phyloP scores from a whole-genome alignment of 768 basidiomycete genomes.

The Russula griseocarnosa region DNA sequence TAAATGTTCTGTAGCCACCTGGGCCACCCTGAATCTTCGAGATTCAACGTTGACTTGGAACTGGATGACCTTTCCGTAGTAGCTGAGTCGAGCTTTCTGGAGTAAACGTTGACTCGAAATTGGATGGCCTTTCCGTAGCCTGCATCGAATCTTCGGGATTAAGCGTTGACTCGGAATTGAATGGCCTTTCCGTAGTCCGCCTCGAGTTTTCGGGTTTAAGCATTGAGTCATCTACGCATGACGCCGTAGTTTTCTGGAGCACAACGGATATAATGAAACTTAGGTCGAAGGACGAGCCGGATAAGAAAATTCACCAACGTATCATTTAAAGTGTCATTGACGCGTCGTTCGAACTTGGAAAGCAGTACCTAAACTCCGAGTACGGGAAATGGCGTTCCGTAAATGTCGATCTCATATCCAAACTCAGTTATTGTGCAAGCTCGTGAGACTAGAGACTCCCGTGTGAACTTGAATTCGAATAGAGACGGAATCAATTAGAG shows the following conservation, averaged over 20 bases:
- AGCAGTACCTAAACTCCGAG: background rate
- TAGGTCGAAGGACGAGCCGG: background rate
- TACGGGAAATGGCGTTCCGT: background rate
- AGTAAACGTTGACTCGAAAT: too few relatives aligned
- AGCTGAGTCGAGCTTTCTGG: too few relatives aligned
- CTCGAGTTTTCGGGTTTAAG: background rate
- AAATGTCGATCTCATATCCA: background rate
- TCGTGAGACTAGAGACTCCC: background rate
- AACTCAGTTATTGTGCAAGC: background rate
- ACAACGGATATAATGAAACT: background rate
- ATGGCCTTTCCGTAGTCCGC: background rate
- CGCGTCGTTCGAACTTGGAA: fast-evolving
- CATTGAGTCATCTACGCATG: background rate
- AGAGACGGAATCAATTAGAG: background rate
- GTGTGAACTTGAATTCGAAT: background rate
- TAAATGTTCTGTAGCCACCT: too few relatives aligned
- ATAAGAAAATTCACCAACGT: background rate
- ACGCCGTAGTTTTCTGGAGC: background rate
- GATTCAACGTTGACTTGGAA: background rate
- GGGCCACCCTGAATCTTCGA: too few relatives aligned
- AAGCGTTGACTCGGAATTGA: background rate
- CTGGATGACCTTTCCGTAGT: background rate
- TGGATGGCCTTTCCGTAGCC: too few relatives aligned
- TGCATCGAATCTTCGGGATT: too few relatives aligned
- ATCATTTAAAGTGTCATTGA: background rate